These are phyloP conservation scores for Oryza longistaminata DNA, from an alignment of 176 grass and related monocot species.

Conservation along the genomic window DNA sequence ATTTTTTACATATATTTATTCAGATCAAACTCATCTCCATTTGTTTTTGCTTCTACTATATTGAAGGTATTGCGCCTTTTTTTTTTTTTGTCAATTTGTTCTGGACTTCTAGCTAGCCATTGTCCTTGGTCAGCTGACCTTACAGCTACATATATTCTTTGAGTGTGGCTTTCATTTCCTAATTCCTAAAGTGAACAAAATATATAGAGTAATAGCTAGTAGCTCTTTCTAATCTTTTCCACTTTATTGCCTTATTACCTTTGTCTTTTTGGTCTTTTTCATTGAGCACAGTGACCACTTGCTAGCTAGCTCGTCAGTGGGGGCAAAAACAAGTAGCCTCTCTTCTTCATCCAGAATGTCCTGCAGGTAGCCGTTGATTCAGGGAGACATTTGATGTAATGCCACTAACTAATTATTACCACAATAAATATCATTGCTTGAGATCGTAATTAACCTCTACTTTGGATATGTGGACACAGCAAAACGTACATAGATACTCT, in stretches of 20 bases:
- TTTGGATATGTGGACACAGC: neutral
- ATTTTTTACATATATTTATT: neutral
- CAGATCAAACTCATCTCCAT: neutral
- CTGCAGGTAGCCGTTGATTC: neutral
- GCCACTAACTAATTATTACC: neutral
- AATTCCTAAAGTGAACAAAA: conserved; percentile 28
- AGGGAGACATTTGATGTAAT: neutral
- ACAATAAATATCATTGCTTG: neutral
- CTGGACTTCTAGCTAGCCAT: neutral
- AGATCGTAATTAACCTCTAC: neutral
- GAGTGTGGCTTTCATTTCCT: conserved; percentile 29
- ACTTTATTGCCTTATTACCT: neutral
- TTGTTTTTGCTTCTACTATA: neutral
- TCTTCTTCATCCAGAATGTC: conserved; percentile 31
- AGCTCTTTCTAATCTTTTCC: neutral
- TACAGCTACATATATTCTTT: neutral
- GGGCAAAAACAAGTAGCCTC: conserved; percentile 14
- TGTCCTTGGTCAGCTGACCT: neutral
- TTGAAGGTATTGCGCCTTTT: neutral
- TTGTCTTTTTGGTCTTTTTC: conserved; percentile 14
- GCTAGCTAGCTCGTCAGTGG: neutral
- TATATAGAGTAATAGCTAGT: neutral
- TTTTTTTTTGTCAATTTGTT: conserved; percentile 6
- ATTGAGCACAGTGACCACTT: neutral
- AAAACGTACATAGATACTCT: neutral